phyloP scores from a whole-genome alignment of 2,329 filamentous ascomycete species.

The Parascedosporium putredinis region DNA sequence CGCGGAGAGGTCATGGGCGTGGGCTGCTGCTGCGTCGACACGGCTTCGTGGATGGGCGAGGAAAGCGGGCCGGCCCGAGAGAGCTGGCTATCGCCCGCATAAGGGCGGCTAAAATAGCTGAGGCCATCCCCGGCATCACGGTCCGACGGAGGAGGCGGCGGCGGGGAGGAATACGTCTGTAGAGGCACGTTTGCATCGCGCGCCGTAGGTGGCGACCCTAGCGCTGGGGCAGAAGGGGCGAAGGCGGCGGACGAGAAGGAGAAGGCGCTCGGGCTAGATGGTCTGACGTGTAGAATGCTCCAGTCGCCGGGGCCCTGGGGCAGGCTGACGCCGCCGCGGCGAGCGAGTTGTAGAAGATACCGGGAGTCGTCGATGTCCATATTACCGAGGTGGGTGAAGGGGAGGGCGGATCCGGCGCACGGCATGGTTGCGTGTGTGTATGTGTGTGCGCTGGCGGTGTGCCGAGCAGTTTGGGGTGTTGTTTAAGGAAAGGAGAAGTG shows the following conservation, averaged over 20 bases:
- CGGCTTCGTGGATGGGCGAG: not conserved
- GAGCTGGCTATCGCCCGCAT: not conserved
- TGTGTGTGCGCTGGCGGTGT: no score
- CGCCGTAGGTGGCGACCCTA: no score
- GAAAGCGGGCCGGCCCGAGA: not conserved
- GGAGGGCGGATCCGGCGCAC: not conserved
- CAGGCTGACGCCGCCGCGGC: not conserved
- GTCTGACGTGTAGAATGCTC: not conserved
- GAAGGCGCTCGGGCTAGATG: not conserved
- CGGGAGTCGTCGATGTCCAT: conserved; percentile 5
- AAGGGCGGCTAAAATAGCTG: not conserved
- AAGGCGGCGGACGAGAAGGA: no score
- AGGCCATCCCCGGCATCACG: not conserved
- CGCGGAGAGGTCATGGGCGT: not conserved
- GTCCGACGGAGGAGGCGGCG: not conserved
- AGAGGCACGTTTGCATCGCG: no score
- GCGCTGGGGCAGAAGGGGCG: no score
- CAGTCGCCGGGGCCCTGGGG: conserved; percentile 3
- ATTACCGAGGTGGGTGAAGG: not conserved
- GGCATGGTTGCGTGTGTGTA: no score
- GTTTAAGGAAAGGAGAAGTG: no score
- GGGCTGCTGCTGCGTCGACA: not conserved
- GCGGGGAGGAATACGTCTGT: not conserved
- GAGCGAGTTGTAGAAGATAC: conserved; percentile 4
- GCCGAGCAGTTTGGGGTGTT: no score